Evolutionary conservation across 2,329 filamentous ascomycete genomes (phyloP).

Genomic region (Aspergillus sp.): DNA sequence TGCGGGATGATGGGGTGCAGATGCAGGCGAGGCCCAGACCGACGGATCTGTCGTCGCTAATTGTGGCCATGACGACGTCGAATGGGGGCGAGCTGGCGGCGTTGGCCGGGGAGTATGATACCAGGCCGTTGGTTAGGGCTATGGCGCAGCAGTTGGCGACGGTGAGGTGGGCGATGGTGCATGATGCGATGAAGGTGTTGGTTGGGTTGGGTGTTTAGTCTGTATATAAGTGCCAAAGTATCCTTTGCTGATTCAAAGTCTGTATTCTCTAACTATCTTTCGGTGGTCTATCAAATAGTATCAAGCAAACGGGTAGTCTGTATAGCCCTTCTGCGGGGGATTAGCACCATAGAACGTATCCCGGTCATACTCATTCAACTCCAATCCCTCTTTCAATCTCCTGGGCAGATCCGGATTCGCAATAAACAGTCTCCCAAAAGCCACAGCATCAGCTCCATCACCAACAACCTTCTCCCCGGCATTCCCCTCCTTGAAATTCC

Average conservation of each 20-base stretch:
- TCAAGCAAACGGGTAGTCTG: conserved; percentile 33
- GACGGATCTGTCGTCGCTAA: conserved; percentile 33
- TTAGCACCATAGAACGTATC: conserved; percentile 42
- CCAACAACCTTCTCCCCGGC: conserved; percentile 18
- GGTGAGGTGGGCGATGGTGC: conserved; percentile 62
- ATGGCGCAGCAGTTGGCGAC: conserved; percentile 58
- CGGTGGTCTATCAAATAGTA: too few species aligned
- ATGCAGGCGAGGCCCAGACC: conserved; percentile 39
- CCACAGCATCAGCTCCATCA: conserved; percentile 29
- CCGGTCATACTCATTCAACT: conserved; percentile 40
- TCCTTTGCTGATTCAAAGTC: too few species aligned
- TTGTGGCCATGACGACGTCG: conserved; percentile 36
- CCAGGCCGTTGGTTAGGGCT: conserved; percentile 54
- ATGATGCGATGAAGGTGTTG: conserved; percentile 61
- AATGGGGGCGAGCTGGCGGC: conserved; percentile 36
- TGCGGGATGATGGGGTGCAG: conserved; percentile 27
- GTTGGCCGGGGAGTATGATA: conserved; percentile 48
- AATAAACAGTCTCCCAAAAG: conserved; percentile 43
- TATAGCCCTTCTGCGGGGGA: conserved; percentile 35
- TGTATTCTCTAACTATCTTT: background rate
- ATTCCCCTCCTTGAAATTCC: conserved; percentile 26
- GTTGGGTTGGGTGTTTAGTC: conserved; percentile 10
- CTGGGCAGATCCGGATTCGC: conserved; percentile 46
- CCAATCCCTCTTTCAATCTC: conserved; percentile 35
- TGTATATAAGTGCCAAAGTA: background rate